A percentile compares a stretch with the other conserved stretches of the same genome.
Conservation (phyloP, 352 stramenopile species). For the Phytophthora ramorum region DNA sequence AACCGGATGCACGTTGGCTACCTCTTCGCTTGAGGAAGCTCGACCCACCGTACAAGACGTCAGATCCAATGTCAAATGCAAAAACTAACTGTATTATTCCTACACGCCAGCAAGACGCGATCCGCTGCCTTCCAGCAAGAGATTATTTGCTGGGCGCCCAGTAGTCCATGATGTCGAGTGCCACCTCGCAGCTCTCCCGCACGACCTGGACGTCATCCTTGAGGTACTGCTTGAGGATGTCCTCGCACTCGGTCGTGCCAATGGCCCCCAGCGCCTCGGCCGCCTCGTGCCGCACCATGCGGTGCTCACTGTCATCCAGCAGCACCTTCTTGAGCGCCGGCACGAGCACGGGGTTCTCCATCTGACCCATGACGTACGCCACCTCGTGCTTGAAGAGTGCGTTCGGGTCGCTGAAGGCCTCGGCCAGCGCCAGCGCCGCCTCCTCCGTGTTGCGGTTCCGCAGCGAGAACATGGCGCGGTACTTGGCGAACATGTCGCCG, state of each 20-base stretch:
- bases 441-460: constrained; percentile 95
- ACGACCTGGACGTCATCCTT: constrained; percentile 90
- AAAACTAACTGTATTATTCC: constrained; percentile 40
- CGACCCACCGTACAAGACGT: neutral
- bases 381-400: constrained; percentile 92
- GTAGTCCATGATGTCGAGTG: constrained; percentile 98
- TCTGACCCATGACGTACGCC: constrained; percentile 95
- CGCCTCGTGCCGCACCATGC: constrained; percentile 98
- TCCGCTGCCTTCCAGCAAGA: neutral
- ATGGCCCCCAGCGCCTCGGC: constrained; percentile 97
- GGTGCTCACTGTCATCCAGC: constrained; percentile 91
- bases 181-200: constrained; percentile 95
- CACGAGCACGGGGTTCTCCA: constrained; percentile 89
- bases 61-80: constrained; percentile 3
- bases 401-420: constrained; percentile 80
- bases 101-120: constrained; percentile 20
- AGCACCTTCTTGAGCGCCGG: constrained; percentile 92
- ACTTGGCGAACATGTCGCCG: constrained; percentile 92
- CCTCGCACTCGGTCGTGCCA: constrained; percentile 92
- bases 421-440: constrained; percentile 77
- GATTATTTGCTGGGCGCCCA: constrained; percentile 77
- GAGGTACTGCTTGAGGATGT: constrained; percentile 82
- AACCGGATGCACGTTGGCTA: constrained; percentile 69
- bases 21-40: constrained; percentile 48
- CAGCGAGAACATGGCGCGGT: constrained; percentile 98